A percentile compares a stretch with the other conserved stretches of the same genome.
Evolutionary conservation across 75 land plant genomes (phyloP).

Genomic region (Picea glauca): DNA sequence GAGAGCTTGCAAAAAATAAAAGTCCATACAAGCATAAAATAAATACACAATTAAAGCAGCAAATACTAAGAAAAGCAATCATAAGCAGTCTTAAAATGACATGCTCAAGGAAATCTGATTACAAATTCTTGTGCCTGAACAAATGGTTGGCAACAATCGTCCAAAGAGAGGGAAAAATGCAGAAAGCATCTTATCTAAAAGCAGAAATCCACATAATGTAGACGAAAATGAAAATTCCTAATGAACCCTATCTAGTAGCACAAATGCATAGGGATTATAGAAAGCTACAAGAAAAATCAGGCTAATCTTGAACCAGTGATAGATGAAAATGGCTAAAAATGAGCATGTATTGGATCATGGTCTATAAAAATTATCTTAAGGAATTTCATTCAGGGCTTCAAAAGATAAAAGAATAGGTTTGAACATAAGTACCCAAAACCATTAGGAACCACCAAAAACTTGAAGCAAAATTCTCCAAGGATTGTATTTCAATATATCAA

Average conservation of each 20-base stretch:
- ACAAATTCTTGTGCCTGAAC: background rate
- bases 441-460: no score
- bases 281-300: background rate
- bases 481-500: background rate
- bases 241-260: background rate
- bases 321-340: no score
- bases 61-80: background rate
- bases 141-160: background rate
- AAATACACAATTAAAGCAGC: background rate
- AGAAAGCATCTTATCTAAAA: no score
- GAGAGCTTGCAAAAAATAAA: no score
- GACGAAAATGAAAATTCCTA: no score
- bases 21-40: no score
- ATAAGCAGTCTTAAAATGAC: conserved; percentile 1
- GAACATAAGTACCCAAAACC: no score
- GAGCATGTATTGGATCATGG: no score
- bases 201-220: no score
- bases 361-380: background rate
- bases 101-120: background rate
- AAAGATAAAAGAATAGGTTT: background rate
- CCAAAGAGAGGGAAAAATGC: background rate
- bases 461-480: background rate
- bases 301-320: background rate
- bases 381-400: background rate
- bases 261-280: background rate